Base-by-base conservation (phyloP, 1,284 basidiomycete species). In the Chalciporus sp. region DNA sequence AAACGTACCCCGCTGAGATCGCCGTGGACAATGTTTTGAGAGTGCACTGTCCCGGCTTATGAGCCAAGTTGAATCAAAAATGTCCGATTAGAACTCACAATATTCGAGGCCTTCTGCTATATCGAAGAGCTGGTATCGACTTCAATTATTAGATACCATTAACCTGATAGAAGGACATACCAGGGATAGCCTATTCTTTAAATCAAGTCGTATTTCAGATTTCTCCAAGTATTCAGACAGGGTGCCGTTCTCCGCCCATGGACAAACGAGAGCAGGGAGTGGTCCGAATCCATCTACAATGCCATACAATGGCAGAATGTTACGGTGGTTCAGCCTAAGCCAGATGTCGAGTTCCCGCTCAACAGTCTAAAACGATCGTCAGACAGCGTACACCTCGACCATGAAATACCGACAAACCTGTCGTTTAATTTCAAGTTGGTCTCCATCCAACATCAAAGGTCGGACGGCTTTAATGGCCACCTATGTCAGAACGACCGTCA, bases 231-330 rank as follows among this genome's bases (percentile, higher is more conserved):
- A 77, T 53, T 72, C 74, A 31, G 70, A 74, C 2, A 78, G 61
- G 27, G 73, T 78, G 3, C 79, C 79, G 41, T 79, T 72, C 11
- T 77, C 73, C 51, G 74, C 65, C 78, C 78, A 80, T 0, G 78
- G 79, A 43, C 74, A 81, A 7, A 80, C 77, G 67, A 80, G 75
- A 1, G 76, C 73, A 9, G 60, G 60, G 39, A 74, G 73, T 26
- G 63, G 71, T 12, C 78, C 77, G 53, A 78, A 78, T 49, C 71
- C 74, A 7, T 60, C 58, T 2, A 69, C 65, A 5, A 67, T 68
- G 3, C 78, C 78, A 49, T 70, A 71, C 0, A 80, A 60, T 42
- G 71, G 66, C 27, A 80, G 53, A 37, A 80, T 58, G 37, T 80
- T 71, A 20, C 57, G 71, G 59, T 80, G 79, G 0, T 63, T 47